Conservation (phyloP, 2,329 filamentous ascomycete species). For the Fusarium verticillioides region DNA sequence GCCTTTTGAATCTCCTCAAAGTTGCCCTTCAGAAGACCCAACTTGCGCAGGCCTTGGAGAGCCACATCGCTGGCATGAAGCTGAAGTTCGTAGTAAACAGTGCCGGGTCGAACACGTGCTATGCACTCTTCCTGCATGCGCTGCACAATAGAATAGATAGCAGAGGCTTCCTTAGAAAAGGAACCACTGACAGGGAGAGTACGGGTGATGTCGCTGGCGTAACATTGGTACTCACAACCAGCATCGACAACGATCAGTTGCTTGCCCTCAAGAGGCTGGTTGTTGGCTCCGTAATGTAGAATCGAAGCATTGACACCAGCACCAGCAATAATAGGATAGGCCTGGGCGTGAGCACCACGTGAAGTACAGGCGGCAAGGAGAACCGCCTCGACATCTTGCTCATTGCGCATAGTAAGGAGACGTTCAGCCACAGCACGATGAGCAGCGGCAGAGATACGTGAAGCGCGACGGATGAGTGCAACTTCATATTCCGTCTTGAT, state of each 20-base stretch:
- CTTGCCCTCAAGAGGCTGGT: constrained; percentile 74
- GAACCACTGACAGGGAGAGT: constrained; percentile 80
- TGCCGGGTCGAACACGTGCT: constrained; percentile 72
- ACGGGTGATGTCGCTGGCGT: constrained; percentile 90
- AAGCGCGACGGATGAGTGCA: constrained; percentile 82
- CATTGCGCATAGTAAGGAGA: constrained; percentile 73
- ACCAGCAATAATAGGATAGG: constrained; percentile 90
- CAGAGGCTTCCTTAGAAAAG: constrained; percentile 75
- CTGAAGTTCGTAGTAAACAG: constrained; percentile 78
- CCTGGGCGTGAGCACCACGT: constrained; percentile 78
- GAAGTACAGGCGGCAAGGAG: constrained; percentile 80
- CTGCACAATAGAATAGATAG: constrained; percentile 81
- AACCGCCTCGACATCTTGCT: constrained; percentile 84
- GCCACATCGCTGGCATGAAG: constrained; percentile 78
- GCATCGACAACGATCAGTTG: constrained; percentile 88
- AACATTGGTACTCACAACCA: constrained; percentile 84
- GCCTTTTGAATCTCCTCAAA: constrained; percentile 63
- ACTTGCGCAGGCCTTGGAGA: constrained; percentile 72
- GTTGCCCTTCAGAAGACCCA: constrained; percentile 78
- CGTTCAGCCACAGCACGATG: constrained; percentile 78
- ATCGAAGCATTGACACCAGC: constrained; percentile 85
- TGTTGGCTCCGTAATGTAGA: constrained; percentile 87
- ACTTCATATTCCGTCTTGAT: constrained; percentile 90
- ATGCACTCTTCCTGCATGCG: constrained; percentile 85
- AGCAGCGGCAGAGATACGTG: constrained; percentile 79